Evolutionary conservation across 1,139 yeast genomes (phyloP).

Genomic region (Suhomyces kunorum): DNA sequence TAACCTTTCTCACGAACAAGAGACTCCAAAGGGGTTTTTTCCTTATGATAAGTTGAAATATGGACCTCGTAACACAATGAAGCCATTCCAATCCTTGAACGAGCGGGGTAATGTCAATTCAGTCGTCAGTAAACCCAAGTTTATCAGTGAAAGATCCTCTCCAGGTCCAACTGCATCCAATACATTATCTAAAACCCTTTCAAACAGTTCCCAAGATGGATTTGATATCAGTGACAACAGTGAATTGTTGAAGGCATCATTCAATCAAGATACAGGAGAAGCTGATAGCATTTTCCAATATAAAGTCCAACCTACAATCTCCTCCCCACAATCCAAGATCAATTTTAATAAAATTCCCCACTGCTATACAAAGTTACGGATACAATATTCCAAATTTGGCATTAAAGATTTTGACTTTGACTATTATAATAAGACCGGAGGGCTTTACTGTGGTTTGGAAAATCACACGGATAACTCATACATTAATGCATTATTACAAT

Average conservation of each 20-base stretch:
- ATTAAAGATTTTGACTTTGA: slow-evolving; percentile 92
- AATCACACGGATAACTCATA: slow-evolving; percentile 82
- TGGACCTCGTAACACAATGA: slow-evolving; percentile 46
- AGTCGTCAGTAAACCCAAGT: slow-evolving; percentile 50
- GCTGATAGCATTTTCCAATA: slow-evolving; percentile 34
- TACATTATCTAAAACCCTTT: slow-evolving; percentile 12
- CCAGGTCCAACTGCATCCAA: slow-evolving; percentile 1
- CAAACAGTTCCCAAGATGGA: slow-evolving; percentile 16
- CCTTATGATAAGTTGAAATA: slow-evolving; percentile 55
- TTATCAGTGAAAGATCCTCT: slow-evolving; percentile 64
- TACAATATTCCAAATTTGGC: slow-evolving; percentile 86
- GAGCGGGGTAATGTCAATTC: slow-evolving; percentile 26
- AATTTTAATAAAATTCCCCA: slow-evolving; percentile 49
- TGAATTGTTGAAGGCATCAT: slow-evolving; percentile 8
- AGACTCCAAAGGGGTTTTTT: slow-evolving; percentile 23
- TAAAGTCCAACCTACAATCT: slow-evolving; percentile 13
- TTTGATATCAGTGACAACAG: slow-evolving; percentile 5
- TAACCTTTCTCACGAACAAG: slow-evolving; percentile 29
- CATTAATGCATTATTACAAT: slow-evolving; percentile 75
- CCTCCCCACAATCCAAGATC: slow-evolving; percentile 6
- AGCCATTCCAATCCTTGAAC: slow-evolving; percentile 48
- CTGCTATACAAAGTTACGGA: slow-evolving; percentile 72
- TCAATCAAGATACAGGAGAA: slow-evolving; percentile 15
- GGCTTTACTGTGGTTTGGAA: slow-evolving; percentile 76
- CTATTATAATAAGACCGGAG: slow-evolving; percentile 69